These are phyloP conservation scores for Phytophthora quininea DNA, from an alignment of 352 stramenopile genomes.

Conservation along the genomic window DNA sequence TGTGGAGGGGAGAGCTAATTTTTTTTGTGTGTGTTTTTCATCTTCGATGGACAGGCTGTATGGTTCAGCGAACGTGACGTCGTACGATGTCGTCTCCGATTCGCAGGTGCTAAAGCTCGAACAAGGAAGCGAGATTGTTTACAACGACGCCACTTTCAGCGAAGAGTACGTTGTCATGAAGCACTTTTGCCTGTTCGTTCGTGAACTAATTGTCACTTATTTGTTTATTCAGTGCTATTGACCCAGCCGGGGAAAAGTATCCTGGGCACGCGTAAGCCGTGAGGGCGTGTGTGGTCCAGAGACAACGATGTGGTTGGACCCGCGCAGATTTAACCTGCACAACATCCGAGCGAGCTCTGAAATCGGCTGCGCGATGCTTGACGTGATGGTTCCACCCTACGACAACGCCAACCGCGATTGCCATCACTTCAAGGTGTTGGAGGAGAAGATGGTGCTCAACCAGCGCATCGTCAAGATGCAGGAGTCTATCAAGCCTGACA, in stretches of 20 bases:
- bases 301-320: slow-evolving; percentile 84
- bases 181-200: too few species aligned
- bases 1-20: background rate
- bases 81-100: slow-evolving; percentile 73
- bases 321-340: slow-evolving; percentile 83
- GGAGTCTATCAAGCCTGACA: slow-evolving; percentile 70
- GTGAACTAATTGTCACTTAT: slow-evolving; percentile 3
- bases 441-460: slow-evolving; percentile 57
- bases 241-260: slow-evolving; percentile 48
- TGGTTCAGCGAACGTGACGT: slow-evolving; percentile 69
- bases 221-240: slow-evolving; percentile 34
- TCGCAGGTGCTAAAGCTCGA: slow-evolving; percentile 36
- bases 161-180: slow-evolving; percentile 35
- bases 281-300: slow-evolving; percentile 59
- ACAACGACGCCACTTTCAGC: slow-evolving; percentile 32
- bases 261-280: slow-evolving; percentile 67
- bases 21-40: slow-evolving; percentile 10
- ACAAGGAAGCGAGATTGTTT: slow-evolving; percentile 36
- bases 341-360: slow-evolving; percentile 74
- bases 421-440: slow-evolving; percentile 77
- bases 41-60: slow-evolving; percentile 55
- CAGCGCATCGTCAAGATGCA: slow-evolving; percentile 75
- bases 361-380: slow-evolving; percentile 78
- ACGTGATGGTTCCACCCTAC: slow-evolving; percentile 89
- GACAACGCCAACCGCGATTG: slow-evolving; percentile 84